Conservation (phyloP, 352 stramenopile species). For the Hyaloperonospora brassicae region DNA sequence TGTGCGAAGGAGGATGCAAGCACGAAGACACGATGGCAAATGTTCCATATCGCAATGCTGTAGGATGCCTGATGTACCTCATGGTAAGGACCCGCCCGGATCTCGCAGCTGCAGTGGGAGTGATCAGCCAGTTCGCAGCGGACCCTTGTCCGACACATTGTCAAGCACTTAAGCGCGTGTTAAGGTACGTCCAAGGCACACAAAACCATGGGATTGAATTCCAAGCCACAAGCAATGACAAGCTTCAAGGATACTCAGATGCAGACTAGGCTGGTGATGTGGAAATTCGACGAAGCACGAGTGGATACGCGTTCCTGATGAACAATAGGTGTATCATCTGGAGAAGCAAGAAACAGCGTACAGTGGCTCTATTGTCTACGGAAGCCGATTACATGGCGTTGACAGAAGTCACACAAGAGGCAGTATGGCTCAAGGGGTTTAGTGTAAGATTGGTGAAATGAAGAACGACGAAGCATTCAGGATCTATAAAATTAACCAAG, state of each 20-base stretch:
- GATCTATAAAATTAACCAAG: too few species aligned
- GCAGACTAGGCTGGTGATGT: conserved; percentile 3
- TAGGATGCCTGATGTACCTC: conserved; percentile 1
- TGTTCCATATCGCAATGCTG: background rate
- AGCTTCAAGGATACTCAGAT: conserved; percentile 2
- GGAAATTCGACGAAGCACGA: background rate
- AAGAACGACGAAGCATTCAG: too few species aligned
- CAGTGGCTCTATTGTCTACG: too few species aligned
- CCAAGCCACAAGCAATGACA: background rate
- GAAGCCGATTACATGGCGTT: too few species aligned
- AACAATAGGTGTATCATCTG: background rate
- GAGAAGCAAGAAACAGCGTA: too few species aligned
- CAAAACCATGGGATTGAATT: conserved; percentile 1
- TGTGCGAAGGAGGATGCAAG: background rate
- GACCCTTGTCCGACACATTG: conserved; percentile 1
- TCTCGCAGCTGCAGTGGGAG: background rate
- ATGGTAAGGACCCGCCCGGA: conserved; percentile 3
- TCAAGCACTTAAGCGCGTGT: background rate
- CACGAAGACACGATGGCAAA: conserved; percentile 4
- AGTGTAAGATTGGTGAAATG: too few species aligned
- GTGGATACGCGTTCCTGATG: conserved; percentile 1
- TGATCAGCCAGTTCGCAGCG: conserved; percentile 2
- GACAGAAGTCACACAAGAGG: too few species aligned
- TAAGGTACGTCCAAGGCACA: background rate
- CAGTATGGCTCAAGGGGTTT: too few species aligned